phyloP scores from a whole-genome alignment of 768 basidiomycete genomes.

The Termitomyces sp. region DNA sequence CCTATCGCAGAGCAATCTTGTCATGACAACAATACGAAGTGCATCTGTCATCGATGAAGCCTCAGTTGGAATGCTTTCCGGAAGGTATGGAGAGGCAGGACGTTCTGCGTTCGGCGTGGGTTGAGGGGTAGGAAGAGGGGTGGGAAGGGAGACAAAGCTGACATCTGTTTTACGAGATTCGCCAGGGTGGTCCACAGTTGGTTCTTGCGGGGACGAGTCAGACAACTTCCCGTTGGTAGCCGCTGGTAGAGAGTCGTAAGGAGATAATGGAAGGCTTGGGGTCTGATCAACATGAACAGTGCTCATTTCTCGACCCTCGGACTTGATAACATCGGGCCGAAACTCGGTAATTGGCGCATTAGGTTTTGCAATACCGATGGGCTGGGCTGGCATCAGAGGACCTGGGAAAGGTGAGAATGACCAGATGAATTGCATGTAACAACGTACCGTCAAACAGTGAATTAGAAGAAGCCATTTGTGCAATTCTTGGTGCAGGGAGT shows the following conservation, averaged over 20 bases:
- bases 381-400: background rate
- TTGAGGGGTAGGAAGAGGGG: constrained; percentile 7
- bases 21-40: constrained; percentile 56
- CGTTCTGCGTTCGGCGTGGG: background rate
- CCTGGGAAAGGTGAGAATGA: background rate
- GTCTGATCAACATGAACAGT: background rate
- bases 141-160: constrained; percentile 2
- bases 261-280: background rate
- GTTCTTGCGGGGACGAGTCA: background rate
- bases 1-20: constrained; percentile 51
- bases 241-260: background rate
- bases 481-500: background rate
- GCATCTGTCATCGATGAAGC: constrained; percentile 51
- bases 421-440: background rate
- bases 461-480: background rate
- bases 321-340: background rate
- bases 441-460: background rate
- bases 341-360: background rate
- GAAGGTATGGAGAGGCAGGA: constrained; percentile 5
- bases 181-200: background rate
- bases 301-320: background rate
- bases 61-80: constrained; percentile 32
- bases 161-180: background rate
- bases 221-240: background rate
- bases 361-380: background rate